These are phyloP conservation scores for Ganoderma leucocontextum DNA, from an alignment of 1,284 basidiomycete genomes.

Conservation along the genomic window DNA sequence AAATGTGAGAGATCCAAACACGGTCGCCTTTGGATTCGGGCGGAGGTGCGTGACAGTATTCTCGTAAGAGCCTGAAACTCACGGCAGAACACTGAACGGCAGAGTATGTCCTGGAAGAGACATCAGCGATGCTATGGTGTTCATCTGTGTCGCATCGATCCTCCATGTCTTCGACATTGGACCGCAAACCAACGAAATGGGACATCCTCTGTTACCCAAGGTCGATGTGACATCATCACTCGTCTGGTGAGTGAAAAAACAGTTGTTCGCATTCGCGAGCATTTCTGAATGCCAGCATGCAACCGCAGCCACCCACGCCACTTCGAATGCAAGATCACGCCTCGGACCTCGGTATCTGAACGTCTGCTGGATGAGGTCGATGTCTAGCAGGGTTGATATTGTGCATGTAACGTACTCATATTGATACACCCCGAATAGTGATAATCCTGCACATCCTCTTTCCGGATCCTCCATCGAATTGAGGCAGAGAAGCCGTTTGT, in stretches of 20 bases:
- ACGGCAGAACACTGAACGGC: background rate
- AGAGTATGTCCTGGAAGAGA: background rate
- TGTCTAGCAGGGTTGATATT: background rate
- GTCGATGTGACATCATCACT: background rate
- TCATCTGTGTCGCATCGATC: background rate
- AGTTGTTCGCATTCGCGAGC: too few relatives aligned
- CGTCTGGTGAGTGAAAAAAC: background rate
- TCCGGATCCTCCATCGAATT: too few relatives aligned
- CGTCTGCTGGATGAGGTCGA: background rate
- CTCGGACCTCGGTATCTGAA: background rate
- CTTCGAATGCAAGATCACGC: background rate
- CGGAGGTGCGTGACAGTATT: background rate
- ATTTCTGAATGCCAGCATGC: background rate
- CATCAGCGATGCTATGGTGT: background rate
- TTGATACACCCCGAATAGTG: too few relatives aligned
- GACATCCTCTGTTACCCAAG: background rate
- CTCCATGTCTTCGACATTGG: background rate
- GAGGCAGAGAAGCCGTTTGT: too few relatives aligned
- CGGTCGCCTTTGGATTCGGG: background rate
- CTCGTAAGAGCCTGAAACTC: background rate
- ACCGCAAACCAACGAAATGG: background rate
- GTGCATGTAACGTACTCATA: too few relatives aligned
- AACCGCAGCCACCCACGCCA: background rate
- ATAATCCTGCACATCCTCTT: too few relatives aligned
- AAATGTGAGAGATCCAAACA: background rate